Percentiles rank a stretch among this genome's conserved stretches.
Evolutionary conservation across 2,329 filamentous ascomycete species (phyloP).

Genomic region (Neopestalotiopsis clavispora): DNA sequence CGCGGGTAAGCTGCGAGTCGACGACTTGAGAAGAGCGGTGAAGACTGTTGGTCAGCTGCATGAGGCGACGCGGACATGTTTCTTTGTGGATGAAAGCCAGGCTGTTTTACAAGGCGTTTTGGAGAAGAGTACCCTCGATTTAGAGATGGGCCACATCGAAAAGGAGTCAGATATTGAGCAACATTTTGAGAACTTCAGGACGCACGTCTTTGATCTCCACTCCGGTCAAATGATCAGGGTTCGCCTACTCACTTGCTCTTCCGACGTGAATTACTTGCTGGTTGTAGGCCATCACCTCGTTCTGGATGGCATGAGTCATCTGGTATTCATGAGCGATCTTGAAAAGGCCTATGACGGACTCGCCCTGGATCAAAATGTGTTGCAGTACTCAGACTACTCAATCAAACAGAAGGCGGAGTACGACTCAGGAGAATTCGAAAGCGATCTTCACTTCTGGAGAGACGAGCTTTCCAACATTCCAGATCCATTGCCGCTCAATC

Average conservation of each 20-base stretch:
- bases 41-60: conserved; percentile 28
- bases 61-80: conserved; percentile 32
- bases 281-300: conserved; percentile 53
- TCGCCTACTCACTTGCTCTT: conserved; percentile 28
- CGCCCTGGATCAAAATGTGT: conserved; percentile 23
- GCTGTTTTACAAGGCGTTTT: background rate
- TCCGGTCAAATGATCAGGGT: conserved; percentile 28
- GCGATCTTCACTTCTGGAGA: conserved; percentile 40
- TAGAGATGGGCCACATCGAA: background rate
- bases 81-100: conserved; percentile 21
- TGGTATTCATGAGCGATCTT: conserved; percentile 49
- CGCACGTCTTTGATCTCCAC: conserved; percentile 35
- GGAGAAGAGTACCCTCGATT: background rate
- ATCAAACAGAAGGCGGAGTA: conserved; percentile 27
- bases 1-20: background rate
- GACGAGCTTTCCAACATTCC: conserved; percentile 29
- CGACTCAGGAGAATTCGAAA: background rate
- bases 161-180: background rate
- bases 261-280: conserved; percentile 42
- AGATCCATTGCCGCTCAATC: conserved; percentile 37
- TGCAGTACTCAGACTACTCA: conserved; percentile 43
- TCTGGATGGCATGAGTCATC: conserved; percentile 52
- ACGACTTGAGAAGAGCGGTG: conserved; percentile 34
- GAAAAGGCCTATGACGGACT: conserved; percentile 44
- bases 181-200: conserved; percentile 4